Percentiles rank a stretch among this genome's conserved stretches.
phyloP scores from a whole-genome alignment of 2,329 filamentous ascomycete genomes.

The Cercospora sp. region DNA sequence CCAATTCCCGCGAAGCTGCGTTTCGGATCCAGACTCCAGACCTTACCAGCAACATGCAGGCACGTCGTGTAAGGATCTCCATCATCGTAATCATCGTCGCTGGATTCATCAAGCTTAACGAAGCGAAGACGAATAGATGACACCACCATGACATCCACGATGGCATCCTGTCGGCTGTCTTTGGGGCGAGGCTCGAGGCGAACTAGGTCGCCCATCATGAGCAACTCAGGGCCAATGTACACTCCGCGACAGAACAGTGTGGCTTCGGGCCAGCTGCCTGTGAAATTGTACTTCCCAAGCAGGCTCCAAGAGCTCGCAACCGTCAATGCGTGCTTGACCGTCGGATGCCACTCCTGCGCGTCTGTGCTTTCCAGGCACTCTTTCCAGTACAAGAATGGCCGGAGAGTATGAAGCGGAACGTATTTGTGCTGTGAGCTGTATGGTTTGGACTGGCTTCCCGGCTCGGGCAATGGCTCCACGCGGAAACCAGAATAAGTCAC shows the following conservation, averaged over 20 bases:
- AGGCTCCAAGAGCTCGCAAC: slow-evolving; percentile 56
- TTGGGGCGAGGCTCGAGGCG: slow-evolving; percentile 44
- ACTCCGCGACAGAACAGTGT: slow-evolving; percentile 55
- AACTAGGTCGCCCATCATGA: slow-evolving; percentile 56
- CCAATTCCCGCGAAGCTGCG: slow-evolving; percentile 38
- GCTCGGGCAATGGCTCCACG: slow-evolving; percentile 57
- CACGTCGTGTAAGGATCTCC: slow-evolving; percentile 44
- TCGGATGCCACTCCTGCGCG: slow-evolving; percentile 51
- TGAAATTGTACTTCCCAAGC: slow-evolving; percentile 54
- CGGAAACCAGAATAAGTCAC: slow-evolving; percentile 57
- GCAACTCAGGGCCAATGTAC: slow-evolving; percentile 58
- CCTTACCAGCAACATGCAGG: slow-evolving; percentile 52
- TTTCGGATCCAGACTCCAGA: slow-evolving; percentile 46
- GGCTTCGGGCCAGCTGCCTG: slow-evolving; percentile 56
- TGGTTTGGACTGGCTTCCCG: slow-evolving; percentile 50
- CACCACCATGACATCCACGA: slow-evolving; percentile 57
- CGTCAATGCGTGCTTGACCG: slow-evolving; percentile 56
- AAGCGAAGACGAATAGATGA: slow-evolving; percentile 55
- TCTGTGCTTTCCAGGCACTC: slow-evolving; percentile 48
- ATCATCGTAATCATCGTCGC: slow-evolving; percentile 48
- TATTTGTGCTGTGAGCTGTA: slow-evolving; percentile 57
- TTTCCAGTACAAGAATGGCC: slow-evolving; percentile 58
- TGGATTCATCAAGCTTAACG: slow-evolving; percentile 49
- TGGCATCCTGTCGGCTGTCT: slow-evolving; percentile 29
- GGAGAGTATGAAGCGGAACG: slow-evolving; percentile 54